Evolutionary conservation across 1,284 basidiomycete genomes (phyloP).

Genomic region (Leccinum solheimii): DNA sequence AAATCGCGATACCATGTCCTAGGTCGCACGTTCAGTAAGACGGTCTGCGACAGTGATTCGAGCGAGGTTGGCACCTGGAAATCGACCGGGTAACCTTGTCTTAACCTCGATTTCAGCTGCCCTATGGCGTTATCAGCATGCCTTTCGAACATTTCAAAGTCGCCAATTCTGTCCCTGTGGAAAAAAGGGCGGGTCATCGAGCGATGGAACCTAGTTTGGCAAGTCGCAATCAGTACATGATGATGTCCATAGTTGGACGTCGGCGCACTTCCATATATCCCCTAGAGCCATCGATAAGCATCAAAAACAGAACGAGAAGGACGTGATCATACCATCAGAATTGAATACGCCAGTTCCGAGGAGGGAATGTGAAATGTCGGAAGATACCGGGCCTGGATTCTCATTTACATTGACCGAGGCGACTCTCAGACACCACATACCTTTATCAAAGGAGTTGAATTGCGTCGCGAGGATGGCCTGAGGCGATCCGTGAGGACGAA

Average conservation of each 20-base stretch:
- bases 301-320: background rate
- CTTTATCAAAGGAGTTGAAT: slow-evolving; percentile 48
- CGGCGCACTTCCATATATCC: slow-evolving; percentile 53
- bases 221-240: slow-evolving; percentile 6
- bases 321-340: slow-evolving; percentile 45
- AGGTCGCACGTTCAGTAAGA: background rate
- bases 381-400: slow-evolving; percentile 22
- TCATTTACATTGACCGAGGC: slow-evolving; percentile 8
- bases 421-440: slow-evolving; percentile 17
- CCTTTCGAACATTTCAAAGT: slow-evolving; percentile 55
- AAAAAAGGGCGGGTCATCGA: slow-evolving; percentile 61
- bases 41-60: background rate
- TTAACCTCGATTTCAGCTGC: slow-evolving; percentile 42
- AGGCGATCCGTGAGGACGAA: slow-evolving; percentile 1
- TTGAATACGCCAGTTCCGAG: slow-evolving; percentile 62
- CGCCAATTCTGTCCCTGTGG: slow-evolving; percentile 48
- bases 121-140: slow-evolving; percentile 44
- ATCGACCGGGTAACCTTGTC: slow-evolving; percentile 48
- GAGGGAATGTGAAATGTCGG: slow-evolving; percentile 36
- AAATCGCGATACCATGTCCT: slow-evolving; percentile 43
- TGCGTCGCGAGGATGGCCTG: slow-evolving; percentile 39
- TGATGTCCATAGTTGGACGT: background rate
- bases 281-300: slow-evolving; percentile 31
- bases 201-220: slow-evolving; percentile 48
- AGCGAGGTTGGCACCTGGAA: slow-evolving; percentile 41